A percentile compares a stretch with the other conserved stretches of the same genome.
These are phyloP conservation scores for Echeveria elegans DNA, from an alignment of 164 flowering plant species.

Conservation along the genomic window DNA sequence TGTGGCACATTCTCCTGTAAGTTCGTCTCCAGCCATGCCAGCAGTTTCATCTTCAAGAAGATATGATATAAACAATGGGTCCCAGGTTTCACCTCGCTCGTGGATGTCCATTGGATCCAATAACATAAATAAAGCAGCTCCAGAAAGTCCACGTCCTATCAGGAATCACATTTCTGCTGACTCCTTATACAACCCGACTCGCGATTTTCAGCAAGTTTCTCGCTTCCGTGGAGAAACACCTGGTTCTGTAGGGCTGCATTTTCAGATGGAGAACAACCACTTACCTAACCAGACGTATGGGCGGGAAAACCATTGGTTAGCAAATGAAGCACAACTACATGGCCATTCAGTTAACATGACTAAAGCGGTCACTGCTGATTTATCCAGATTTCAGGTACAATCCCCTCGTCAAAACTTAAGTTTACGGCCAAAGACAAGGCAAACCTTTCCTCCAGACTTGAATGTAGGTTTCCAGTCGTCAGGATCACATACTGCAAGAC, in stretches of 20 bases:
- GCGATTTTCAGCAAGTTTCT: conserved; percentile 32
- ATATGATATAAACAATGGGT: conserved; percentile 44
- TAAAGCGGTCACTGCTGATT: conserved; percentile 37
- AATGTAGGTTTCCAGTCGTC: conserved; percentile 75
- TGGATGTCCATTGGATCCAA: conserved; percentile 77
- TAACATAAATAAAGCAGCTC: conserved; percentile 29
- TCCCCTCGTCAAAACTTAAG: conserved; percentile 45
- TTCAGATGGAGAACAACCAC: conserved; percentile 31
- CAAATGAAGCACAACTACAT: conserved; percentile 34
- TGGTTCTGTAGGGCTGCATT: conserved; percentile 23
- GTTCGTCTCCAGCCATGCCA: conserved; percentile 21
- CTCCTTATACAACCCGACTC: conserved; percentile 38
- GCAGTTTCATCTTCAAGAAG: conserved; percentile 34
- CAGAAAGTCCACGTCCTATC: conserved; percentile 24
- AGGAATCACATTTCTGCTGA: conserved; percentile 50
- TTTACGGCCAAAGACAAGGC: conserved; percentile 42
- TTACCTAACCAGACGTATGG: conserved; percentile 34
- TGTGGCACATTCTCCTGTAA: conserved; percentile 16
- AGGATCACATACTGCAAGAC: conserved; percentile 67
- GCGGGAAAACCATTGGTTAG: conserved; percentile 23
- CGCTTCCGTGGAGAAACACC: conserved; percentile 32
- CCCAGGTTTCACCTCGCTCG: conserved; percentile 53
- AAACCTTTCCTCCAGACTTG: conserved; percentile 76
- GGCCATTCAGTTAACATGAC: conserved; percentile 37
- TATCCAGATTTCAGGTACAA: conserved; percentile 52